Evolutionary conservation across 495 filamentous ascomycete species (phyloP), one percentile per base, ranked within the genome.

Genomic region (Bombardia bombarda): DNA sequence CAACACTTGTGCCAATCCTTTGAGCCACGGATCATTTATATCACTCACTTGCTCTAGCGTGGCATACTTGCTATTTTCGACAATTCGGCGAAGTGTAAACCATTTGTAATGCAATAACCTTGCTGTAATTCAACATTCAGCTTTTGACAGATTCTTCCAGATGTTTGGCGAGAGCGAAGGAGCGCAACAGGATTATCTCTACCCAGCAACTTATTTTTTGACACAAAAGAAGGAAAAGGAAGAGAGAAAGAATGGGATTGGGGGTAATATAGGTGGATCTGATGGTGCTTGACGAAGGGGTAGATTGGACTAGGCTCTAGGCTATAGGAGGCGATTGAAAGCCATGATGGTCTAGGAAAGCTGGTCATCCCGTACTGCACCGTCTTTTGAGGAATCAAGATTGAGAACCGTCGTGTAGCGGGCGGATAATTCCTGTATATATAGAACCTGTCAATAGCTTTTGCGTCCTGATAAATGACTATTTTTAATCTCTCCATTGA

Each of bases 331-430:
- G 47, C 42, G 49, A 38, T 56, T 49, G 42, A 52, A 42, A 14
- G 42, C 51, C 53, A 49, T 47, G 51, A 50, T 43, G 47, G 53
- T 55, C 53, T 56, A 58, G 60, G 60, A 63, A 63, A 61, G 51
- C 32, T 34, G 46, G 47, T 54, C 47, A 38, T 48, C 48, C 50
- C 52, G 52, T 51, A 46, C 49, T 44, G 38, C 52, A 47, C 39
- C 32, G 46, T 45, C 45, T 52, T 58, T 53, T 43, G 55, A 51
- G 45, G 43, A 40, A 19, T 30, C 41, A 23, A 34, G 43, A 47
- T 40, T 22, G 32, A 39, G 43, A 31, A 32, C 40, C 25, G 14
- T 34, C 40, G 17, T 13, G 28, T 32, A 33, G 40, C 40, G 20
- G 23, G 10, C 17, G 37, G 37, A 28, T 8, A 34, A 45, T 40